Evolutionary conservation across 352 stramenopile genomes (phyloP), one percentile per base, ranked within the genome.

Genomic region (Aphanomyces invadans): DNA sequence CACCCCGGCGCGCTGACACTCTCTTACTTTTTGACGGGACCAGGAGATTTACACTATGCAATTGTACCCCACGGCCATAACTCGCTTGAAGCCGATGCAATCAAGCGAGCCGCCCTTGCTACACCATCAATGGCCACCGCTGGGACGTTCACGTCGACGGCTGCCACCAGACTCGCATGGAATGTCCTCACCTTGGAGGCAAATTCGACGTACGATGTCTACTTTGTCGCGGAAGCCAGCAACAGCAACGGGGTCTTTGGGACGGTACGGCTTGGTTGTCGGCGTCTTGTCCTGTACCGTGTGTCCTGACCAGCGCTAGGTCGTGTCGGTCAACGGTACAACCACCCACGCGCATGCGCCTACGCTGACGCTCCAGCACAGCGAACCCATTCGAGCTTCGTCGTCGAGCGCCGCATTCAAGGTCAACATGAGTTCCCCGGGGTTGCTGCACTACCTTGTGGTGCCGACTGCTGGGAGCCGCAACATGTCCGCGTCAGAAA

Each of bases 201-300:
- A 0, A 90, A 91, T 54, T 81, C 73, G 25, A 89, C 74, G 73
- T 93, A 90, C 71, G 83, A 91, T 39, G 82, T 91, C 65, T 90
- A 86, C 73, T 87, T 93, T 70, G 83, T 93, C 9, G 76, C 78
- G 12, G 82, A 93, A 48, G 84, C 90, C 21, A 75, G 76, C 11
- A 76, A 76, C 33, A 93, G 84, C 69, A 91, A 93, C 46, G 84
- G 82, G 2, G 82, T 93, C 10, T 93, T 85, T 56, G 84, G 84
- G 5, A 59, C 73, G 4, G 82, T 67, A 39, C 28, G 32, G n/a
- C n/a, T n/a, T n/a, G n/a, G n/a, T n/a, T n/a, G n/a, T n/a, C n/a
- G n/a, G n/a, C n/a, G n/a, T n/a, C n/a, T n/a, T n/a, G n/a, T n/a
- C n/a, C n/a, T n/a, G 26, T 65, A 36, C 45, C 26, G 33, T 51